Base-by-base conservation (phyloP, 169 alveolate genomes). In the Cryptosporidium parvum region DNA sequence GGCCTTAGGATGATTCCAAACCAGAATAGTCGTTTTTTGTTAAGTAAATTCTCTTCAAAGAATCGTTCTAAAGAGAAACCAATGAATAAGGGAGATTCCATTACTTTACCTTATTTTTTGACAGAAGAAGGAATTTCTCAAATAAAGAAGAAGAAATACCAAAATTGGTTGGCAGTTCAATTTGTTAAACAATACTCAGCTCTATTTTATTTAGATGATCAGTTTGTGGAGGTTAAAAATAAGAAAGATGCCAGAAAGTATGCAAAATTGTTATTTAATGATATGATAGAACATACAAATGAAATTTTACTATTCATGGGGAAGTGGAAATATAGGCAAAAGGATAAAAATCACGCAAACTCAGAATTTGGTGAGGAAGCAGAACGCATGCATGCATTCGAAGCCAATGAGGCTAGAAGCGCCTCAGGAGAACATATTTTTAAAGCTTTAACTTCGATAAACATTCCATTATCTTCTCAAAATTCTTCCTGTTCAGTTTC, bases 101-200 rank as follows among this genome's bases (percentile, higher is more conserved):
- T 80, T 18, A 80, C 75, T 7, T 26, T 80, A 31, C 89, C 89
- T 26, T 62, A 80, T 44, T 80, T 80, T 67, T 44, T 80, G 23
- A 80, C 89, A 9, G 89, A 80, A 68, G 75, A 59, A 53, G 89
- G 89, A n/a, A 80, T 80, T 44, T 69, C 73, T 10, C 89, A 80
- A 62, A 80, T 80, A 21, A 80, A 80, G 48, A 80, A 80, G 52
- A 80, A 80, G 44, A 80, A 80, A 31, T 80, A 80, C 9, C 89
- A 80, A 42, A 80, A 80, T 26, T 80, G 89, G 89, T 26, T 80
- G 29, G 89, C 89, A 23, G 89, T 80, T 26, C 89, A 80, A 44
- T 80, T 80, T 44, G 89, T 80, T 39, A 80, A 65, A 62, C 89
- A 80, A 37, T 80, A 80, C 35, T 80, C 65, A 6, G 75, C 89